Conservation (phyloP, 1,139 yeast species). For the Arxiozyma slooffiae region DNA sequence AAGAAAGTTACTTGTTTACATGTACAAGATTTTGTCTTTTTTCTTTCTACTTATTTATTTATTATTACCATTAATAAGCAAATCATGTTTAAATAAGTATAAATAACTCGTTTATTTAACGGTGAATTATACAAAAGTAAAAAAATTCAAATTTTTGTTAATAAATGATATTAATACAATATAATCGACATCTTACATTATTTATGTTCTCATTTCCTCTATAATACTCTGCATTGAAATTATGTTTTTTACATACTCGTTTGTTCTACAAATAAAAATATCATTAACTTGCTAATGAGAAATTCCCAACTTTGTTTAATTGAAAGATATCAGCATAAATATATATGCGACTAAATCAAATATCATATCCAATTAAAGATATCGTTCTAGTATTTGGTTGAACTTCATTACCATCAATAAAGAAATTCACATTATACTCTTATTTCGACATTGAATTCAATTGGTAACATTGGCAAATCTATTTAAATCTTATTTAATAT, state of each 20-base stretch:
- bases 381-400: conserved; percentile 21
- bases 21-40: not conserved
- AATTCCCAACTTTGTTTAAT: not conserved
- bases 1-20: not conserved
- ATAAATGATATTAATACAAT: too few relatives aligned
- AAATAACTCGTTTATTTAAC: too few relatives aligned
- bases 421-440: conserved; percentile 16
- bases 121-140: too few relatives aligned
- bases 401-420: conserved; percentile 4
- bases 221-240: not conserved
- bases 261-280: not conserved
- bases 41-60: not conserved
- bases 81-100: too few relatives aligned
- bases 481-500: conserved; percentile 11
- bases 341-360: conserved; percentile 23
- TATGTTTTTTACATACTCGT: not conserved
- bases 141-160: too few relatives aligned
- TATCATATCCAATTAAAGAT: conserved; percentile 27
- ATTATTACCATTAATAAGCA: too few relatives aligned
- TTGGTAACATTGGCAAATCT: conserved; percentile 24
- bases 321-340: conserved; percentile 19
- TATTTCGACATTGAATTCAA: conserved; percentile 22
- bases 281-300: not conserved
- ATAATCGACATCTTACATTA: too few relatives aligned
- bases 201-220: too few relatives aligned